A percentile compares a stretch with the other conserved stretches of the same genome.
phyloP scores from a whole-genome alignment of 1,284 basidiomycete species.

The Pseudozyma tsukubaensis region DNA sequence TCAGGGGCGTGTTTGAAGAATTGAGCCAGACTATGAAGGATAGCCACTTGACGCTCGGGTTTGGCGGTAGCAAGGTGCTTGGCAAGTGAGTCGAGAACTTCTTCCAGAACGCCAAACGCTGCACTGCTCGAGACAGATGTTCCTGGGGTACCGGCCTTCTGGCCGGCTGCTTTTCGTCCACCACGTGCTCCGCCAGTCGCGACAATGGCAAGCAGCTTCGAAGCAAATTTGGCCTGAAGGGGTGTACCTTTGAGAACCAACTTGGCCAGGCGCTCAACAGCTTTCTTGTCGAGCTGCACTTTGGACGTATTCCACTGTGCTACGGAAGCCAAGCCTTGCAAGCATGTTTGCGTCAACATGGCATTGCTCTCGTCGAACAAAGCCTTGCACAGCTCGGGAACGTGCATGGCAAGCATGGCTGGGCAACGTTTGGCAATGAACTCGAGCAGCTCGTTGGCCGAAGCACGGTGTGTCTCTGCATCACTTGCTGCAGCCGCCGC shows the following conservation, averaged over 20 bases:
- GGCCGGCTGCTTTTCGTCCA: conserved; percentile 26
- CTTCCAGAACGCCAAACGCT: conserved; percentile 49
- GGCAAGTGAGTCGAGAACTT: conserved; percentile 73
- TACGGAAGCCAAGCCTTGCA: conserved; percentile 40
- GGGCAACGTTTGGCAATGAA: conserved; percentile 84
- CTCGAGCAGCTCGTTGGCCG: conserved; percentile 69
- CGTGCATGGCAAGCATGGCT: conserved; percentile 78
- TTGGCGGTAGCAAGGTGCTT: conserved; percentile 73
- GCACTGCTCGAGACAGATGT: conserved; percentile 32
- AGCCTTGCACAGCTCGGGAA: conserved; percentile 79
- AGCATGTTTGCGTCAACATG: conserved; percentile 74
- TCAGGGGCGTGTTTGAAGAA: conserved; percentile 78
- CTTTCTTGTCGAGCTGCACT: conserved; percentile 56
- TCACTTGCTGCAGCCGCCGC: conserved; percentile 13
- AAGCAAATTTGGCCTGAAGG: conserved; percentile 86
- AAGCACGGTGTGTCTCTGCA: conserved; percentile 43
- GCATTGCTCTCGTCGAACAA: conserved; percentile 75
- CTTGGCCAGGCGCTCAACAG: conserved; percentile 76
- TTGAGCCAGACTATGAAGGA: conserved; percentile 80
- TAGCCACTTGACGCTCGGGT: conserved; percentile 75
- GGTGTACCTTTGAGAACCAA: conserved; percentile 76
- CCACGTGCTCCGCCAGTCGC: conserved; percentile 35
- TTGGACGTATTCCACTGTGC: conserved; percentile 37
- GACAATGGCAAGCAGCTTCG: conserved; percentile 76
- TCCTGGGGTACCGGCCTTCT: conserved; percentile 25